Base-by-base conservation (phyloP, 371 early-diverging fungal species). In the Actinomortierella ambigua region DNA sequence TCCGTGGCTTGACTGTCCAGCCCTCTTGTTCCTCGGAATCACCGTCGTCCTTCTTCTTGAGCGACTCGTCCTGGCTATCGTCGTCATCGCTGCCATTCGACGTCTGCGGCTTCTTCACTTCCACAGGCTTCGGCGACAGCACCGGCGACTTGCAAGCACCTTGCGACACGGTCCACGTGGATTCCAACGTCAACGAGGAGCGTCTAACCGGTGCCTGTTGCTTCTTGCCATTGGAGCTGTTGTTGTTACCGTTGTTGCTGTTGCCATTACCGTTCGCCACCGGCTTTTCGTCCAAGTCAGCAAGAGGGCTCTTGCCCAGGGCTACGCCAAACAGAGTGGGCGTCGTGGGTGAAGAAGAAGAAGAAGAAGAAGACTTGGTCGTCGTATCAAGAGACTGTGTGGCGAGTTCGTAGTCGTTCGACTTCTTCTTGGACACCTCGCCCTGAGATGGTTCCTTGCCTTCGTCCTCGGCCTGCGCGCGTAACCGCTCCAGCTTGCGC, bases 1-100 rank as follows among this genome's bases (percentile, higher is more conserved):
- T 34, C 20, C 73, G 68, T 23, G 77, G 68, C 55, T 77, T 78
- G 18, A 64, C 65, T 3, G 78, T 66, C 73, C 73, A 66, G 29
- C 66, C 78, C 28, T 70, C 79, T 53, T 76, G 69, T 39, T 79
- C 80, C 23, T 76, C 63, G 6, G 67, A 71, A 24, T 69, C 75
- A 17, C 63, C 61, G 41, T 77, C 67, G 3, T 79, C 81, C 20
- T 59, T 61, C 41, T 70, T 59, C n/a, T 54, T 42, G 20, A 27
- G 54, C 41, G 6, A 14, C 41, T 53, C 43, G 61, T 41, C 7
- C 27, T 52, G 41, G 17, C 63, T 55, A 17, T 60, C 58, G 7
- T 59, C 65, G 3, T 58, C 53, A n/a, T 58, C 64, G 2, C 41
- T 39, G 14, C 44, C 59, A 8, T 34, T 23, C 6, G 3, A 46